Evolutionary conservation across 2,329 filamentous ascomycete genomes (phyloP).

Genomic region (Cladosporium colombiae): DNA sequence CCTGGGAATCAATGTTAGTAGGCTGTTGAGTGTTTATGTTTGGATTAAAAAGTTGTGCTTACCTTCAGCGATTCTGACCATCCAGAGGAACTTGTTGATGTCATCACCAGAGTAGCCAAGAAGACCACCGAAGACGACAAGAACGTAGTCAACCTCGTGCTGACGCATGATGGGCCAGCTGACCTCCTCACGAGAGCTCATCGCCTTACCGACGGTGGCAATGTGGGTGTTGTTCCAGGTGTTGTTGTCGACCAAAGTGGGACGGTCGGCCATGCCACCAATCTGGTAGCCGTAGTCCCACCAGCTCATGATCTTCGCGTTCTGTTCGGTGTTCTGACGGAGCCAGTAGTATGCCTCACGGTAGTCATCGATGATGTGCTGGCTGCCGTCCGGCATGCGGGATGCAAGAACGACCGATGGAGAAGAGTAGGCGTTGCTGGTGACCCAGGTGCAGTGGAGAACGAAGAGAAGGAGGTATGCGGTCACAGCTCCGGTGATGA

Average conservation of each 20-base stretch:
- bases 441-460: conserved; percentile 98
- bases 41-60: conserved; percentile 10
- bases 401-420: conserved; percentile 95
- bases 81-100: conserved; percentile 99
- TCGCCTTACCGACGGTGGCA: conserved; percentile 96
- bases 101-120: conserved; percentile 97
- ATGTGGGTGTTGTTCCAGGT: conserved; percentile 99
- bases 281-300: conserved; percentile 99
- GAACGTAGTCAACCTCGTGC: conserved; percentile 98
- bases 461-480: conserved; percentile 91
- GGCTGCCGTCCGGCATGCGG: conserved; percentile 86
- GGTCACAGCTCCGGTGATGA: conserved; percentile 71
- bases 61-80: conserved; percentile 97
- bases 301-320: conserved; percentile 99
- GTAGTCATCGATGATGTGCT: conserved; percentile 99
- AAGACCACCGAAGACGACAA: conserved; percentile 93
- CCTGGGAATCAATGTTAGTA: conserved; percentile 29
- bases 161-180: conserved; percentile 98
- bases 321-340: conserved; percentile 89
- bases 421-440: conserved; percentile 97
- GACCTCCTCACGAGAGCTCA: conserved; percentile 96
- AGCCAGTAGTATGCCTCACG: conserved; percentile 99
- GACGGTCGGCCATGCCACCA: conserved; percentile 96
- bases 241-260: conserved; percentile 98
- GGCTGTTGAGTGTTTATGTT: too few species aligned